These are phyloP conservation scores for Trichothecium sympodiale DNA, from an alignment of 2,329 filamentous ascomycete species.

Conservation along the genomic window DNA sequence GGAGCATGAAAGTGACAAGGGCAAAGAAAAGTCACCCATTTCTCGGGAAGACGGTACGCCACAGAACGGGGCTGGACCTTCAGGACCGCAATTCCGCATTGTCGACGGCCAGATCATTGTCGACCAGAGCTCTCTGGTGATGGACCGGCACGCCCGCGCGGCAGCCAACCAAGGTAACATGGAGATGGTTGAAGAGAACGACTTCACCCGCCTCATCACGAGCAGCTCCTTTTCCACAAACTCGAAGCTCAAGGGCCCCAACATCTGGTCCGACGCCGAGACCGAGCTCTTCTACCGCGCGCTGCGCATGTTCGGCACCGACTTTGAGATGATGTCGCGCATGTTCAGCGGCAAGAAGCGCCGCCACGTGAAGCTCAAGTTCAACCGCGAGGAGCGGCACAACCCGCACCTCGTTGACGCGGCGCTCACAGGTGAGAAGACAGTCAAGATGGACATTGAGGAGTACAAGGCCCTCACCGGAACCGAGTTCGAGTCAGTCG, in stretches of 20 bases:
- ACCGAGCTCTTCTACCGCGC: conserved; percentile 69
- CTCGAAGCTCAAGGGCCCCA: conserved; percentile 50
- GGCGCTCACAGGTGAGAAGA: conserved; percentile 50
- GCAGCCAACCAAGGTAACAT: conserved; percentile 39
- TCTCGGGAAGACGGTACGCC: too few relatives aligned
- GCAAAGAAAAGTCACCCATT: too few relatives aligned
- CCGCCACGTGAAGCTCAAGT: conserved; percentile 71
- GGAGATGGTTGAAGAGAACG: conserved; percentile 64
- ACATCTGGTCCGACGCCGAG: conserved; percentile 59
- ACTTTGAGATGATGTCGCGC: conserved; percentile 69
- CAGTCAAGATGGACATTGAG: conserved; percentile 45
- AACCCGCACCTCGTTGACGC: conserved; percentile 52
- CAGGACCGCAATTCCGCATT: conserved; percentile 47
- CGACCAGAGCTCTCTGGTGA: conserved; percentile 54
- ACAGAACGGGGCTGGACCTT: conserved; percentile 10
- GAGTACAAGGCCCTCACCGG: conserved; percentile 47
- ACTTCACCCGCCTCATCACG: conserved; percentile 63
- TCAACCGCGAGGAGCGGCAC: conserved; percentile 64
- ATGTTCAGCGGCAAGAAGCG: conserved; percentile 65
- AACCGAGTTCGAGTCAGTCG: conserved; percentile 42
- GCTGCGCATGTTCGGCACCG: conserved; percentile 67
- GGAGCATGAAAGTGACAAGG: too few relatives aligned
- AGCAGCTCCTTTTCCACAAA: conserved; percentile 52
- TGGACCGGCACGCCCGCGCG: conserved; percentile 58
- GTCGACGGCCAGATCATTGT: conserved; percentile 64